Conservation (phyloP, 148 eudicot species). For the Simmondsia chinensis region DNA sequence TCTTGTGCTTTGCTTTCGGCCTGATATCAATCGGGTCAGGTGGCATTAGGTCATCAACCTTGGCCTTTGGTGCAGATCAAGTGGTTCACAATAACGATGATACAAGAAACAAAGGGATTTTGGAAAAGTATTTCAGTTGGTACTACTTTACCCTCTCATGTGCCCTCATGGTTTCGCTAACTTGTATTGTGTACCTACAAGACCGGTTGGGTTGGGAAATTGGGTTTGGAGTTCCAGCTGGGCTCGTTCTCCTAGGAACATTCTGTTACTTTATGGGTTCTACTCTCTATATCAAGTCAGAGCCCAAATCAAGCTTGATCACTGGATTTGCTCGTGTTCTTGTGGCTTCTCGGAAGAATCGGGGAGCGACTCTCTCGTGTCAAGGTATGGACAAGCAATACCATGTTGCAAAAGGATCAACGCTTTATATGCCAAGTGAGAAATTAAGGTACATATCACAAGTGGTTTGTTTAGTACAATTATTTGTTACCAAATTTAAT, state of each 20-base stretch:
- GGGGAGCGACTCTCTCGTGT: slow-evolving; percentile 12
- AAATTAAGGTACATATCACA: slow-evolving; percentile 58
- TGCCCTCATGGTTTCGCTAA: slow-evolving; percentile 30
- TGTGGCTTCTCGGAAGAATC: slow-evolving; percentile 31
- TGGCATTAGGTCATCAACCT: slow-evolving; percentile 39
- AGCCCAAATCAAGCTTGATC: slow-evolving; percentile 27
- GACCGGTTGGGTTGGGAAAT: slow-evolving; percentile 55
- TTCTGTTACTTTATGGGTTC: slow-evolving; percentile 48
- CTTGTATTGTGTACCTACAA: slow-evolving; percentile 50
- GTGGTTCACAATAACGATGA: slow-evolving; percentile 6
- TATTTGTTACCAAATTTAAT: not conserved
- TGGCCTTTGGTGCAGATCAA: slow-evolving; percentile 57
- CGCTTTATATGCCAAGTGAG: slow-evolving; percentile 21
- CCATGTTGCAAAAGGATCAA: slow-evolving; percentile 25
- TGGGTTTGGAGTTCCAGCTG: slow-evolving; percentile 54
- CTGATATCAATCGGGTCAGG: slow-evolving; percentile 47
- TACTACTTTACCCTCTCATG: slow-evolving; percentile 26
- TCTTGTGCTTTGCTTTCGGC: slow-evolving; percentile 25
- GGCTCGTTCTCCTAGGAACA: slow-evolving; percentile 33
- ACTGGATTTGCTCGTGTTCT: slow-evolving; percentile 36
- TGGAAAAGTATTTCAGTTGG: slow-evolving; percentile 45
- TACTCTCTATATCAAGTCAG: slow-evolving; percentile 37
- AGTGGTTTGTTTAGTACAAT: not conserved
- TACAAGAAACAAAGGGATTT: slow-evolving; percentile 1
- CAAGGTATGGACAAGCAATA: slow-evolving; percentile 6